Evolutionary conservation across 2,329 filamentous ascomycete genomes (phyloP), one percentile per base, ranked within the genome.

Genomic region (Escovopsis weberi): DNA sequence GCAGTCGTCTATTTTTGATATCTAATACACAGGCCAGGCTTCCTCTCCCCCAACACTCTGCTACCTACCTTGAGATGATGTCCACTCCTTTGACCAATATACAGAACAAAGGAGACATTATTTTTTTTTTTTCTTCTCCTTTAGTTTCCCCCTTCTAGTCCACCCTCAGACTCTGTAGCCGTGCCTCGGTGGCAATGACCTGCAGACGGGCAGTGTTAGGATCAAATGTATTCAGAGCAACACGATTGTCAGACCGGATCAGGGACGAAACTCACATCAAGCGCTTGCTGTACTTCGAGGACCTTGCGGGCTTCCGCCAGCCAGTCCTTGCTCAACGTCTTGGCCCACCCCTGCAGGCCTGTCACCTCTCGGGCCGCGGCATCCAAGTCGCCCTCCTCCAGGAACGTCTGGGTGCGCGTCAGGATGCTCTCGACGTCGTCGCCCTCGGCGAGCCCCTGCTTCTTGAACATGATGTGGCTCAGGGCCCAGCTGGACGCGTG

Each of bases 391-490:
- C 91, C 91, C 65, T 96, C 86, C 66, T 98, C 88, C 18, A 98
- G 73, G 52, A 86, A 74, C 7, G 80, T 87, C 65, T 98, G 88
- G 1, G 91, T 89, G 48, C 91, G 75, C 3, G 85, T 84, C 38
- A 98, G 74, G 46, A 96, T 81, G 55, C 87, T 93, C 71, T 98
- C 91, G 19, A 96, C 89, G 56, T 96, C 89, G 52, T 85, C 74
- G 18, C 89, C 87, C 23, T 78, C 78, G 0, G 86, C 82, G 38
- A 91, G 70, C 9, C 83, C 85, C 56, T 83, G 80, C 74, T 96
- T 96, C 71, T 86, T 87, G 75, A 98, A 96, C 67, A 96, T 78
- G 41, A 96, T 73, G 67, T 94, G 93, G 70, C 85, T 94, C 54
- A 98, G 70, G 38, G 93, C 72, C 61, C 85, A 82, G 60, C 84